Evolutionary conservation across 768 basidiomycete genomes (phyloP).

Genomic region (Kwoniella pini): DNA sequence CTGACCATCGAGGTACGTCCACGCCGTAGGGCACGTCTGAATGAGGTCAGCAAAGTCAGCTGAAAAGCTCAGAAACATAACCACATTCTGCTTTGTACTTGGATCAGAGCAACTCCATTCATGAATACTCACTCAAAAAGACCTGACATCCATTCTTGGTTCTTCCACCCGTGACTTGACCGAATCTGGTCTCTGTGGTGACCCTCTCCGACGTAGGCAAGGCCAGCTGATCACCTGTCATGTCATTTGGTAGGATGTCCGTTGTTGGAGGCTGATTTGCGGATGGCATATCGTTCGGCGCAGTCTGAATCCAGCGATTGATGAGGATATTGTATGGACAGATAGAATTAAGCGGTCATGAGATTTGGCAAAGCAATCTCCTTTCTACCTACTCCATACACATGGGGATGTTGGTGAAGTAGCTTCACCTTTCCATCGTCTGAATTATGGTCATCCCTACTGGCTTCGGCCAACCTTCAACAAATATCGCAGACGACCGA

Average conservation of each 20-base stretch:
- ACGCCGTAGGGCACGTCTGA: conserved; percentile 74
- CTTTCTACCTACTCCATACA: too few species aligned
- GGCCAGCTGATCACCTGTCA: conserved; percentile 43
- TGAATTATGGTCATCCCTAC: too few species aligned
- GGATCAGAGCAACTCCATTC: background rate
- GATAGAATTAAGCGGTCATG: too few species aligned
- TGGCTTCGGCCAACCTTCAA: background rate
- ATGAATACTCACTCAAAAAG: conserved; percentile 31
- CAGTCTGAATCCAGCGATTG: too few species aligned
- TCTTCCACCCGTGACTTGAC: conserved; percentile 33
- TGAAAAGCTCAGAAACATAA: too few species aligned
- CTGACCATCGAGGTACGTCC: conserved; percentile 66
- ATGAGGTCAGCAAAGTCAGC: background rate
- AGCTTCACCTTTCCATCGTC: too few species aligned
- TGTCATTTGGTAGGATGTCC: conserved; percentile 25
- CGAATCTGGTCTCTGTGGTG: conserved; percentile 22
- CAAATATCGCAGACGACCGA: background rate
- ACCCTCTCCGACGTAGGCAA: conserved; percentile 27
- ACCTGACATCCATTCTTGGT: conserved; percentile 37
- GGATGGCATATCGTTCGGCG: conserved; percentile 15
- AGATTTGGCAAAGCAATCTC: too few species aligned
- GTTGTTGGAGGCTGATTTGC: conserved; percentile 19
- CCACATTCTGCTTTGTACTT: background rate
- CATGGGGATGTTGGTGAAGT: too few species aligned
- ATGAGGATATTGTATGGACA: too few species aligned